phyloP scores from a whole-genome alignment of 257 asterid species.

The Capsicum pubescens region DNA sequence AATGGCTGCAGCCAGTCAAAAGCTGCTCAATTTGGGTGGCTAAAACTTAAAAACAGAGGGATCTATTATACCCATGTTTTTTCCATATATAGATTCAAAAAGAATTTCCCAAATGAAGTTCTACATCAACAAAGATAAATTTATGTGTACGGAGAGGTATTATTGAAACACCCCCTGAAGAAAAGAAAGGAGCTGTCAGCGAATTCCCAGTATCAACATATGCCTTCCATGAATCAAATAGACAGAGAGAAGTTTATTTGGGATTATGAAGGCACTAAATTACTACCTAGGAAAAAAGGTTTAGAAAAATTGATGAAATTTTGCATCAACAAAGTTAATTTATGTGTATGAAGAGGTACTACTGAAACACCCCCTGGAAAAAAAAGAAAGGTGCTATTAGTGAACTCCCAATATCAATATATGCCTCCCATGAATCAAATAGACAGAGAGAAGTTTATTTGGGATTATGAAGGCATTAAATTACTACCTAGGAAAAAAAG shows the following conservation, averaged over 20 bases:
- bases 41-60: background rate
- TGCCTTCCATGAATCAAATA: slow-evolving; percentile 68
- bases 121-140: background rate
- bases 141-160: slow-evolving; percentile 43
- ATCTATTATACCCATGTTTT: background rate
- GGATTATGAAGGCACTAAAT: slow-evolving; percentile 46
- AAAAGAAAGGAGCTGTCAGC: slow-evolving; percentile 48
- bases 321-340: background rate
- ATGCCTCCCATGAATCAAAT: slow-evolving; percentile 65
- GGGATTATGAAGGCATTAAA: slow-evolving; percentile 45
- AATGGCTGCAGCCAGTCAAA: slow-evolving; percentile 15
- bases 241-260: slow-evolving; percentile 40
- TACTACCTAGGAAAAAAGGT: background rate
- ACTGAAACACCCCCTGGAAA: slow-evolving; percentile 47
- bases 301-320: background rate
- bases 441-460: slow-evolving; percentile 40
- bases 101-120: background rate
- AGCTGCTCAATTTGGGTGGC: background rate
- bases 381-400: slow-evolving; percentile 44
- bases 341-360: slow-evolving; percentile 44
- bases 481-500: background rate
- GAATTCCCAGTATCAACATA: slow-evolving; percentile 46
- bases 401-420: slow-evolving; percentile 46
- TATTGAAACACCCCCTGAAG: slow-evolving; percentile 48
- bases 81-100: background rate